These are phyloP conservation scores for Cladorrhinum samala DNA, from an alignment of 495 filamentous ascomycete species.

Conservation along the genomic window DNA sequence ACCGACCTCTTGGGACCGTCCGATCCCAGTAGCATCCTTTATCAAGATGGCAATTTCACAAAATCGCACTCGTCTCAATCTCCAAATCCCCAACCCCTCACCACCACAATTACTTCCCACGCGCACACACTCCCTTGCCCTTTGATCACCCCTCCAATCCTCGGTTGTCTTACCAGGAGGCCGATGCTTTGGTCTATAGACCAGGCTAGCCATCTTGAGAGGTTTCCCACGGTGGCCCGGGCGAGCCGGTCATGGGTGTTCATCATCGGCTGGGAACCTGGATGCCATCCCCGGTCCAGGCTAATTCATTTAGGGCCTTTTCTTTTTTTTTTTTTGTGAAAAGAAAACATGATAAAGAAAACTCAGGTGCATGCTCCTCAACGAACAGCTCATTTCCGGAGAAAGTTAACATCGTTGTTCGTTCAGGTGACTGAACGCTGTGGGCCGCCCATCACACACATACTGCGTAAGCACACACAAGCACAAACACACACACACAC, in stretches of 20 bases:
- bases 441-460: background rate
- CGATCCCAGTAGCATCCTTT: background rate
- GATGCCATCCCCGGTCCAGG: background rate
- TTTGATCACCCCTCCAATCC: background rate
- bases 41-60: background rate
- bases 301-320: background rate
- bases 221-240: background rate
- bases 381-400: background rate
- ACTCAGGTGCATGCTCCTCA: background rate
- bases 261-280: background rate
- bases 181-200: conserved; percentile 3
- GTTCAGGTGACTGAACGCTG: background rate
- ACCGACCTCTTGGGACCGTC: background rate
- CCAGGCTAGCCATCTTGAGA: background rate
- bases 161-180: background rate
- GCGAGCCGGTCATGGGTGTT: background rate
- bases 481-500: too few relatives aligned
- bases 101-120: too few relatives aligned
- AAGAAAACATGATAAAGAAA: background rate
- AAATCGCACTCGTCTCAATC: background rate
- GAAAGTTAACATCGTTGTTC: background rate
- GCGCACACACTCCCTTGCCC: background rate
- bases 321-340: too few relatives aligned
- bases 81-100: conserved; percentile 1
- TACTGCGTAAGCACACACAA: background rate